These are phyloP conservation scores for Ascochyta koolunga DNA, from an alignment of 2,329 filamentous ascomycete genomes.

Conservation along the genomic window DNA sequence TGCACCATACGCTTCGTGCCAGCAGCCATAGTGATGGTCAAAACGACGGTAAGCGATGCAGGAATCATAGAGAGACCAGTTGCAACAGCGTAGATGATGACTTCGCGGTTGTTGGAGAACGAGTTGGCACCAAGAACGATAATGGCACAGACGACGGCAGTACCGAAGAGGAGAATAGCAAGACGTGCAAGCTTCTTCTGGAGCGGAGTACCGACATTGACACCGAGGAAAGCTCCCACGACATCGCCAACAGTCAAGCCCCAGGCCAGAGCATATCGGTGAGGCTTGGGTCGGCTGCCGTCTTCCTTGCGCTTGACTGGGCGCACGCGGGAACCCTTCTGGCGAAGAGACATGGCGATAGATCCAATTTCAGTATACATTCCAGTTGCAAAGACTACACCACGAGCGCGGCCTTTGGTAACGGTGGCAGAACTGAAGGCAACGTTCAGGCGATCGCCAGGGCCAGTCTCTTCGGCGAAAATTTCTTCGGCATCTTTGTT, in stretches of 20 bases:
- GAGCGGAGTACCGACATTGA: conserved; percentile 47
- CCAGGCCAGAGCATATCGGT: conserved; percentile 55
- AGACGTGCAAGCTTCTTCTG: conserved; percentile 47
- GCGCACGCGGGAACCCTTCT: conserved; percentile 49
- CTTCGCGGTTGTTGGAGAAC: conserved; percentile 46
- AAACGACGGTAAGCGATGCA: conserved; percentile 42
- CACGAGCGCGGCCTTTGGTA: conserved; percentile 70
- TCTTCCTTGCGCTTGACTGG: conserved; percentile 50
- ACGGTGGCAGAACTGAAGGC: conserved; percentile 73
- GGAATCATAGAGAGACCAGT: conserved; percentile 48
- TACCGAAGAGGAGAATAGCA: conserved; percentile 40
- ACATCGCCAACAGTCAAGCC: conserved; percentile 54
- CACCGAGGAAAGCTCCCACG: conserved; percentile 46
- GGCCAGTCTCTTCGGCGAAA: conserved; percentile 60
- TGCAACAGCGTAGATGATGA: conserved; percentile 47
- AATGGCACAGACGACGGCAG: conserved; percentile 42
- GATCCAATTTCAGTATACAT: conserved; percentile 76
- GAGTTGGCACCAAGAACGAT: conserved; percentile 45
- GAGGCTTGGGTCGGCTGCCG: conserved; percentile 34
- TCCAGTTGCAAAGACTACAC: conserved; percentile 70
- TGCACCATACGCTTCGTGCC: conserved; percentile 46
- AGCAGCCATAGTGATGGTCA: conserved; percentile 49
- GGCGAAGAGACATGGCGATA: conserved; percentile 70
- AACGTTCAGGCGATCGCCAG: conserved; percentile 73
- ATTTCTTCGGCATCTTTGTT: conserved; percentile 64